Evolutionary conservation across 805 yeast species (phyloP).

Genomic region (Saccharomyces paradoxus): DNA sequence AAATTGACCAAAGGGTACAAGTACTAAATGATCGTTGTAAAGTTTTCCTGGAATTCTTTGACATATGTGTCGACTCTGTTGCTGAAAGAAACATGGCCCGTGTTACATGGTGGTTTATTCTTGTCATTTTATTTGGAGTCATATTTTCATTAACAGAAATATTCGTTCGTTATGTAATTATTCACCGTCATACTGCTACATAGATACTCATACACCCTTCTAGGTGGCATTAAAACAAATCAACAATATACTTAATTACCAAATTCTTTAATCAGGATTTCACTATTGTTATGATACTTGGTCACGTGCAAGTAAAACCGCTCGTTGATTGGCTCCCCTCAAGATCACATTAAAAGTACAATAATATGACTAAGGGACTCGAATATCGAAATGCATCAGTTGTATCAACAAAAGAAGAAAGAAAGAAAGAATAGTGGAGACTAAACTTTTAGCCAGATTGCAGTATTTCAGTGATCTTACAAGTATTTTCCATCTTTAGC

Average conservation of each 20-base stretch:
- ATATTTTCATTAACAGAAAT: constrained; percentile 70
- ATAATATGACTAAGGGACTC: background rate
- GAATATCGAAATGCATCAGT: background rate
- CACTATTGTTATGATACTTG: background rate
- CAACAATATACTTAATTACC: background rate
- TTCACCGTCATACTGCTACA: constrained; percentile 18
- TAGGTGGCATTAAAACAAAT: background rate
- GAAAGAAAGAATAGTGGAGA: background rate
- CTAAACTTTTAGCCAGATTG: background rate
- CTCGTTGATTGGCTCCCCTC: background rate
- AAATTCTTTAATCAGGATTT: background rate
- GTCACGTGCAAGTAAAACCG: background rate
- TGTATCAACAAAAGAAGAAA: background rate
- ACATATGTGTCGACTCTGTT: constrained; percentile 85
- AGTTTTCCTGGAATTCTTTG: constrained; percentile 88
- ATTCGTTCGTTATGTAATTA: constrained; percentile 46
- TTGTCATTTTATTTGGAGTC: constrained; percentile 71
- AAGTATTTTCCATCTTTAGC: background rate
- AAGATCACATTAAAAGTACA: background rate
- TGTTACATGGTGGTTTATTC: constrained; percentile 82
- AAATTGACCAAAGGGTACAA: constrained; percentile 89
- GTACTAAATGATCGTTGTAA: constrained; percentile 90
- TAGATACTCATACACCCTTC: background rate
- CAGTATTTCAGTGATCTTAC: background rate
- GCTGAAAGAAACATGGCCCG: constrained; percentile 89